Evolutionary conservation across 1,284 basidiomycete genomes (phyloP).

Genomic region (Cryptococcus amylolentus): DNA sequence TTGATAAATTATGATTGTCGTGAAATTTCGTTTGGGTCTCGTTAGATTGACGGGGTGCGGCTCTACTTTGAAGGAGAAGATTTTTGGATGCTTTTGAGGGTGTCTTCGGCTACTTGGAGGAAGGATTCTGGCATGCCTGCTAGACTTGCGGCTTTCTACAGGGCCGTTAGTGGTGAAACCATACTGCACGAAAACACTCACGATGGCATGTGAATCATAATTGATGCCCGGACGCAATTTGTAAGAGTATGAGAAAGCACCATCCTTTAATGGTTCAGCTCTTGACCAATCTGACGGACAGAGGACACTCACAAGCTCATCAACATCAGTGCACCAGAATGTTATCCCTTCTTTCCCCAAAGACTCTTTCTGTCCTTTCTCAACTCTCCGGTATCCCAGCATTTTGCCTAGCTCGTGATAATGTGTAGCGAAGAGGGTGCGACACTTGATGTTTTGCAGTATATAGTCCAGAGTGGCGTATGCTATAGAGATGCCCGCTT

Average conservation of each 20-base stretch:
- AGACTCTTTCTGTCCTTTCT: neutral
- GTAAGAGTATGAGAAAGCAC: conserved; percentile 79
- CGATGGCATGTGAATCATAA: conserved; percentile 84
- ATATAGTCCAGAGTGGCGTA: conserved; percentile 86
- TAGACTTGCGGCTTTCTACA: conserved; percentile 69
- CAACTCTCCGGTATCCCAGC: conserved; percentile 57
- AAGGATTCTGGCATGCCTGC: conserved; percentile 71
- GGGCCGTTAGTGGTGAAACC: neutral
- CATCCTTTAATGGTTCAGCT: conserved; percentile 54
- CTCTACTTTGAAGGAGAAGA: no score
- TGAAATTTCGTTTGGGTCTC: no score
- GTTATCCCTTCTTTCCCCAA: conserved; percentile 55
- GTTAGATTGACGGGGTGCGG: no score
- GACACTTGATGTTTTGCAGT: conserved; percentile 66
- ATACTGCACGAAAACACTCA: conserved; percentile 19
- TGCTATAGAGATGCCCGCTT: conserved; percentile 88
- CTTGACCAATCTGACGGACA: neutral
- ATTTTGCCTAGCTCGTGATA: conserved; percentile 91
- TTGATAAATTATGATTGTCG: no score
- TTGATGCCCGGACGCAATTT: conserved; percentile 78
- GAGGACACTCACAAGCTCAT: conserved; percentile 61
- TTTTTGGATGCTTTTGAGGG: conserved; percentile 20
- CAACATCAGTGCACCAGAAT: conserved; percentile 86
- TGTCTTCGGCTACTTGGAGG: conserved; percentile 29
- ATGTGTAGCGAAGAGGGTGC: conserved; percentile 92